These are phyloP conservation scores for Amphibolis antarctica DNA, from an alignment of 106 monocot species.

Conservation along the genomic window DNA sequence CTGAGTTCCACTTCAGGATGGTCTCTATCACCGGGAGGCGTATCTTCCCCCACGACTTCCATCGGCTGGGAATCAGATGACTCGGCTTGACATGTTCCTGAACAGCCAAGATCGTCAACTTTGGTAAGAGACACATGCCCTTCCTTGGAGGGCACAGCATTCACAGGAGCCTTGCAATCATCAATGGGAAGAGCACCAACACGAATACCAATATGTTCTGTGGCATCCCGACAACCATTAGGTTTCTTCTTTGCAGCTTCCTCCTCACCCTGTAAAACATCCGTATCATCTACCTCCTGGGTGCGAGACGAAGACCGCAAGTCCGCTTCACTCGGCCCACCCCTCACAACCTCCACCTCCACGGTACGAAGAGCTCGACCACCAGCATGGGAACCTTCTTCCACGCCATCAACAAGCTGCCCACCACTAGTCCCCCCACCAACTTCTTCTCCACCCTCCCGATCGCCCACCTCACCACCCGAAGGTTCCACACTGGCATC, in stretches of 20 bases:
- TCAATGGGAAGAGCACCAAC: too few relatives aligned
- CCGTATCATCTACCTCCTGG: background rate
- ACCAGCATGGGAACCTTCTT: background rate
- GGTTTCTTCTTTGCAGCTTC: too few relatives aligned
- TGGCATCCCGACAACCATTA: too few relatives aligned
- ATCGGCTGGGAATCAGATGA: too few relatives aligned
- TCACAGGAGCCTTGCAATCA: too few relatives aligned
- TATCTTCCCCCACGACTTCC: too few relatives aligned
- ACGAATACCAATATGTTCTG: too few relatives aligned
- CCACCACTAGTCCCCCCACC: background rate
- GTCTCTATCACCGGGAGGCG: background rate
- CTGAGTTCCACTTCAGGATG: background rate
- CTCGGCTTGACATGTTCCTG: too few relatives aligned
- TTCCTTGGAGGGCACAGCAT: too few relatives aligned
- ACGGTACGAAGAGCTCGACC: background rate
- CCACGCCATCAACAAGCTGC: background rate
- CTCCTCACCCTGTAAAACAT: background rate
- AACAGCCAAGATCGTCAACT: too few relatives aligned
- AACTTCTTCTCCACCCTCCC: background rate
- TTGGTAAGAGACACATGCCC: too few relatives aligned
- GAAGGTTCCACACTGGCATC: background rate
- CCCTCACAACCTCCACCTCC: background rate
- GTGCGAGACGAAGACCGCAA: background rate
- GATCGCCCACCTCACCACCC: background rate
- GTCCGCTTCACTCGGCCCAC: background rate